These are phyloP conservation scores for Acanthamoeba triangularis DNA, from an alignment of 208 protist genomes.

Conservation along the genomic window DNA sequence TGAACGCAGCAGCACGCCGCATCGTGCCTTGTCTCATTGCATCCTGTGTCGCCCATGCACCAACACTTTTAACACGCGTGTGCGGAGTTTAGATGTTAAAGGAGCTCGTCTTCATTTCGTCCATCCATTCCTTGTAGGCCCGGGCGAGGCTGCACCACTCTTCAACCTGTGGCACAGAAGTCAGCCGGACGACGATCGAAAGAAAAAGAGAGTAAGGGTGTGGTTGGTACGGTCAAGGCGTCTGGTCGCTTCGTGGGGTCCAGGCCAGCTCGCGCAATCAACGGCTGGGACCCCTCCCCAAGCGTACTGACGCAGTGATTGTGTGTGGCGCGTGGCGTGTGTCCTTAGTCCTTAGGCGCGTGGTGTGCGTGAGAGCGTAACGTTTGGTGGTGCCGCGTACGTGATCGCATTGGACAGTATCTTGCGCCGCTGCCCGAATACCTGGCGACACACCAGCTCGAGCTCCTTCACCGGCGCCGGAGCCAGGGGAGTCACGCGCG, in stretches of 20 bases:
- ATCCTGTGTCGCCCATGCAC: too few relatives aligned
- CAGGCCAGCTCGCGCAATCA: neutral
- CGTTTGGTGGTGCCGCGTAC: neutral
- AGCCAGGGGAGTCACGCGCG: neutral
- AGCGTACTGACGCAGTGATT: neutral
- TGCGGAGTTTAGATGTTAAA: neutral
- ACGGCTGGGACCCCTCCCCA: neutral
- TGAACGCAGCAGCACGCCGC: too few relatives aligned
- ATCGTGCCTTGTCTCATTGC: too few relatives aligned
- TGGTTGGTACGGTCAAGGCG: neutral
- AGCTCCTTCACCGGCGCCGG: constrained; percentile 32
- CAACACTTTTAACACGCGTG: too few relatives aligned
- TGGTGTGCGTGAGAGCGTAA: too few relatives aligned
- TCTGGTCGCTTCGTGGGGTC: constrained; percentile 20
- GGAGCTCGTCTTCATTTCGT: constrained; percentile 40
- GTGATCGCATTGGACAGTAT: constrained; percentile 51
- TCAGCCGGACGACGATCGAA: too few relatives aligned
- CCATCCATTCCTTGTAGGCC: constrained; percentile 47
- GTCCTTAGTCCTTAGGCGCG: too few relatives aligned
- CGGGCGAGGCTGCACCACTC: constrained; percentile 31
- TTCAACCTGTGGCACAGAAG: neutral
- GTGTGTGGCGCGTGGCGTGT: too few relatives aligned
- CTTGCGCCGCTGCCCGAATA: constrained; percentile 47
- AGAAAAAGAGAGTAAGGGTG: neutral
- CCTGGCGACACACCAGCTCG: constrained; percentile 48